A percentile compares a stretch with the other conserved stretches of the same genome.
Conservation (phyloP, 73 alveolate genomes). For the Tetrahymena thermophila region DNA sequence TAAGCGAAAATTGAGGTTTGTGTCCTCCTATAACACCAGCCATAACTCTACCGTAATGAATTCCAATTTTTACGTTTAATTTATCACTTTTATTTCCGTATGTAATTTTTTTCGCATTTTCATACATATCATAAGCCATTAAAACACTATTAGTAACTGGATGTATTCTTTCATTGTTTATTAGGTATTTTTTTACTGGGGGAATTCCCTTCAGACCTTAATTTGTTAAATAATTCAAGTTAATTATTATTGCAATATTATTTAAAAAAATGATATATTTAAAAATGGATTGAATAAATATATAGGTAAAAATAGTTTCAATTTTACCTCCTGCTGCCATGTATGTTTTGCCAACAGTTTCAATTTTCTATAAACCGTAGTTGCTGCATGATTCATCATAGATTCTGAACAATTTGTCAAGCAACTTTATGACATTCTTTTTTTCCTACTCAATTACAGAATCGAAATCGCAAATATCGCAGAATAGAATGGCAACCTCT, state of each 20-base stretch:
- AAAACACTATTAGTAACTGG: neutral
- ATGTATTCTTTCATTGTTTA: neutral
- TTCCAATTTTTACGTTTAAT: constrained; percentile 83
- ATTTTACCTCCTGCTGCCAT: constrained; percentile 56
- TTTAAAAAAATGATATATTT: neutral
- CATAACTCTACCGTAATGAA: constrained; percentile 89
- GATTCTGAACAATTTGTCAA: constrained; percentile 24
- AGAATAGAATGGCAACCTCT: constrained; percentile 48
- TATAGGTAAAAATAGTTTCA: neutral
- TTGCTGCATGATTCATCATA: constrained; percentile 39
- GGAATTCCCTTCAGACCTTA: neutral
- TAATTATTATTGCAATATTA: neutral
- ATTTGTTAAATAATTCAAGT: neutral
- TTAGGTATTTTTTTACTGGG: neutral
- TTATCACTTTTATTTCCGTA: constrained; percentile 36
- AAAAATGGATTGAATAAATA: too few relatives aligned
- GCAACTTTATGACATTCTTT: constrained; percentile 26
- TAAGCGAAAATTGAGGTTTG: constrained; percentile 89
- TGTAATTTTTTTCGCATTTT: constrained; percentile 16
- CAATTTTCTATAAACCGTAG: constrained; percentile 41
- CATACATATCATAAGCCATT: constrained; percentile 31
- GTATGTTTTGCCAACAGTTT: constrained; percentile 55
- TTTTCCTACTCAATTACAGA: constrained; percentile 2
- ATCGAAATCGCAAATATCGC: constrained; percentile 56
- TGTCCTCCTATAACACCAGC: constrained; percentile 96